A percentile compares a stretch with the other conserved stretches of the same genome.
phyloP scores from a whole-genome alignment of 176 grass and related monocot genomes.

The Eremochloa ophiuroides region DNA sequence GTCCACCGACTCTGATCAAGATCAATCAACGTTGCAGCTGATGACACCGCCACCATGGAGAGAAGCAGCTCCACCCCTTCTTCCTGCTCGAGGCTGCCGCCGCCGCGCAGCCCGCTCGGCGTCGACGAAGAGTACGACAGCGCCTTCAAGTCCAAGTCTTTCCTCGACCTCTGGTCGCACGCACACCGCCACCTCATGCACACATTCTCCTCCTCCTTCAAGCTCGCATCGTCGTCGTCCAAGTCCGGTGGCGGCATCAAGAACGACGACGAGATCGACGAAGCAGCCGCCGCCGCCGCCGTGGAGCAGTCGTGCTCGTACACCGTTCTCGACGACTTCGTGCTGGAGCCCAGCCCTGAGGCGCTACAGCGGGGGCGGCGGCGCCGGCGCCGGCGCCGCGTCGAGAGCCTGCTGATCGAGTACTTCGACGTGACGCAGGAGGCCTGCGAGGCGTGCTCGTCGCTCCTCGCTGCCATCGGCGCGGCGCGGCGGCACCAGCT shows the following conservation, averaged over 20 bases:
- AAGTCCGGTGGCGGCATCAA: neutral
- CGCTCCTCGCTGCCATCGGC: constrained; percentile 45
- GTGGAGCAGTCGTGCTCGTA: constrained; percentile 35
- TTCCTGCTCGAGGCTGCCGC: neutral
- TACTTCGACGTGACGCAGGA: constrained; percentile 64
- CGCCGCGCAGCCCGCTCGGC: constrained; percentile 25
- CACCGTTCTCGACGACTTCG: constrained; percentile 30
- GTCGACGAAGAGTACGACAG: constrained; percentile 87
- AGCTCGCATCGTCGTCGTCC: neutral
- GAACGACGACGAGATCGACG: neutral
- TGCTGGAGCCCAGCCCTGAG: constrained; percentile 60
- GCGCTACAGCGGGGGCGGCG: neutral
- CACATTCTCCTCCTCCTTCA: constrained; percentile 13
- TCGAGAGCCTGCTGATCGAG: constrained; percentile 44
- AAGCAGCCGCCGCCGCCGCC: neutral
- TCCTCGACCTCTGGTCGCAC: constrained; percentile 73
- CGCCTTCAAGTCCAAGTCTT: constrained; percentile 71
- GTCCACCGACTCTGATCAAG: neutral
- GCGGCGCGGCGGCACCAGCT: constrained; percentile 46
- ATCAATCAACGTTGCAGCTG: neutral
- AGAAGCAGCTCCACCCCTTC: constrained; percentile 22
- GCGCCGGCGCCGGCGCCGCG: neutral
- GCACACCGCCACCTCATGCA: constrained; percentile 47
- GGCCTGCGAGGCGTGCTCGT: constrained; percentile 56
- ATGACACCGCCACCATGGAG: neutral